These are phyloP conservation scores for Podospora comata DNA, from an alignment of 495 filamentous ascomycete species.

Conservation along the genomic window DNA sequence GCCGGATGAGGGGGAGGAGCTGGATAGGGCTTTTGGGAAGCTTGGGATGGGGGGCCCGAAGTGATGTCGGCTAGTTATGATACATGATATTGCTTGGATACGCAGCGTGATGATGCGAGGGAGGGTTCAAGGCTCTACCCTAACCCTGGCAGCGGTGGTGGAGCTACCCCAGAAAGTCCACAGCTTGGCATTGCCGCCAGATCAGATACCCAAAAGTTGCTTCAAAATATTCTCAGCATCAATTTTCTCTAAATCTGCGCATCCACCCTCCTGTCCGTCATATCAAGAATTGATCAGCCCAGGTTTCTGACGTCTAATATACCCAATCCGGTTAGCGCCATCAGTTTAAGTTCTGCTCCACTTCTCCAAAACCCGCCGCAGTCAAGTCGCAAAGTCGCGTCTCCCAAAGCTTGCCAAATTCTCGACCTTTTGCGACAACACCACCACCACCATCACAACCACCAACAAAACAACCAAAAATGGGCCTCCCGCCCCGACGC, in stretches of 20 bases:
- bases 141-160: neutral
- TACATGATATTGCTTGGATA: neutral
- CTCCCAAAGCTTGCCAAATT: neutral
- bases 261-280: neutral
- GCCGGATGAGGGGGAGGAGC: slow-evolving; percentile 65
- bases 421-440: neutral
- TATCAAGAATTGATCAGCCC: neutral
- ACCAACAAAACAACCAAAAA: neutral
- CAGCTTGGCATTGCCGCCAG: neutral
- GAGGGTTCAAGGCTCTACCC: neutral
- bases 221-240: neutral
- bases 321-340: neutral
- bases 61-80: neutral
- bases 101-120: neutral
- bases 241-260: neutral
- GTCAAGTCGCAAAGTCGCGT: neutral
- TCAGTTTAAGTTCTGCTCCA: neutral
- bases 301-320: neutral
- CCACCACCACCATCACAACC: neutral
- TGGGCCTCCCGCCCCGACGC: slow-evolving; percentile 25
- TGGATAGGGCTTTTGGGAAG: slow-evolving; percentile 86
- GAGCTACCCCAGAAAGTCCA: neutral
- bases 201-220: neutral
- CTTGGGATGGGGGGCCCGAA: slow-evolving; percentile 39
- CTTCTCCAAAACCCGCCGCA: neutral